Evolutionary conservation across 805 yeast species (phyloP).

Genomic region (Yarrowia sp.): DNA sequence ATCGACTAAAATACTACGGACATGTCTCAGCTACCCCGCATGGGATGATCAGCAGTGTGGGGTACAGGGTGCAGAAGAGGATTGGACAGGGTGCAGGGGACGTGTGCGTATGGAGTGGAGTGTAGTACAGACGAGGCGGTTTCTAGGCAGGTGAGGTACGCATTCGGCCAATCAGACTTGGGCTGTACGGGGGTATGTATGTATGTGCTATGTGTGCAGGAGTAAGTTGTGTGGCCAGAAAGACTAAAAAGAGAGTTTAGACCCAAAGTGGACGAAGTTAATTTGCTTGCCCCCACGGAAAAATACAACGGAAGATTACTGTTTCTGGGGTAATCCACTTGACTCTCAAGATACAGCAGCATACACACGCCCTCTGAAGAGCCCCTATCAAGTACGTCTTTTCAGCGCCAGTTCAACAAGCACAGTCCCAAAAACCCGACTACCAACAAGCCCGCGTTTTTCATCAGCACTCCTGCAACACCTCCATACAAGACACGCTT

Average conservation of each 20-base stretch:
- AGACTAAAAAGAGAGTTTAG: neutral
- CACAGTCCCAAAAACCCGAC: too few relatives aligned
- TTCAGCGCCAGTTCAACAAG: neutral
- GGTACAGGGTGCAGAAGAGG: conserved; percentile 9
- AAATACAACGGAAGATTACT: conserved; percentile 15
- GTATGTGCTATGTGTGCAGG: conserved; percentile 1
- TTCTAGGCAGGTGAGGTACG: neutral
- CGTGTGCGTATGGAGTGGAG: neutral
- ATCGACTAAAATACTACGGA: neutral
- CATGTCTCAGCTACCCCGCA: conserved; percentile 10
- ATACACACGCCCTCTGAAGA: neutral
- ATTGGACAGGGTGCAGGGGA: neutral
- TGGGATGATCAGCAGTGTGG: conserved; percentile 25
- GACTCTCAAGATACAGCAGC: neutral
- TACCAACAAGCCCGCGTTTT: too few relatives aligned
- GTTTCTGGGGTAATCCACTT: conserved; percentile 7
- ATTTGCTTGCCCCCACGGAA: conserved; percentile 5
- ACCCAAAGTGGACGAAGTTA: neutral
- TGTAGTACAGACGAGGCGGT: neutral
- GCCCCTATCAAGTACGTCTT: neutral
- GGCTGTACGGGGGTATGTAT: neutral
- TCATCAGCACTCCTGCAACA: too few relatives aligned
- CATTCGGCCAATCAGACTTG: neutral
- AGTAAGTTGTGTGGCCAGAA: neutral
- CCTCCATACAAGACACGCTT: too few relatives aligned